Conservation (phyloP, 2,329 filamentous ascomycete species). For the Aspergillus vadensis region DNA sequence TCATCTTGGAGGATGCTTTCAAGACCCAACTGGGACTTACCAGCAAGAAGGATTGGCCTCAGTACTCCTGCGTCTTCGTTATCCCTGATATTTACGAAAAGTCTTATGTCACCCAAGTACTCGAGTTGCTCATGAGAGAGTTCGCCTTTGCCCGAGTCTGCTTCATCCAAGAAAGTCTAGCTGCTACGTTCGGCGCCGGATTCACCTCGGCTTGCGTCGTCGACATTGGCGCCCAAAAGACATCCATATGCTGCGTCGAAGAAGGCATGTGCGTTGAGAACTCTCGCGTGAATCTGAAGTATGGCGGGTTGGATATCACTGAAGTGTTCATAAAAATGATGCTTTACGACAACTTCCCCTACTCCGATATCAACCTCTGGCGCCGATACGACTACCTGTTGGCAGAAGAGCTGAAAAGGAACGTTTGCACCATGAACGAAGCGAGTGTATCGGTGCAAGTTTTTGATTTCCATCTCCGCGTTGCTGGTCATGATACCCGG, state of each 20-base stretch:
- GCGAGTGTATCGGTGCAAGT: constrained; percentile 85
- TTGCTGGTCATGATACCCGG: constrained; percentile 81
- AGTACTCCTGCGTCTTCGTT: constrained; percentile 95
- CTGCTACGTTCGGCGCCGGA: constrained; percentile 90
- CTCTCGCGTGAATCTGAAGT: constrained; percentile 92
- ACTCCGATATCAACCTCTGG: constrained; percentile 88
- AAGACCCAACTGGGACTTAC: constrained; percentile 78
- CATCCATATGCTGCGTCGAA: constrained; percentile 93
- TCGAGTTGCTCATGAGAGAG: constrained; percentile 83
- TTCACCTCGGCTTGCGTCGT: constrained; percentile 94
- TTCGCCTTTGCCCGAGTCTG: constrained; percentile 87
- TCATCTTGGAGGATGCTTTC: constrained; percentile 82
- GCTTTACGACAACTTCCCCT: constrained; percentile 93
- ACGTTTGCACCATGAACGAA: constrained; percentile 88
- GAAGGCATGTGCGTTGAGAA: constrained; percentile 94
- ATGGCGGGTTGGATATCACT: constrained; percentile 87
- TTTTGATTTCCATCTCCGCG: constrained; percentile 86
- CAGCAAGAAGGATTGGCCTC: constrained; percentile 76
- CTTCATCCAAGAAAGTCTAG: constrained; percentile 94
- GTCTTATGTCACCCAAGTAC: constrained; percentile 78
- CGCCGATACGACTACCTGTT: constrained; percentile 89
- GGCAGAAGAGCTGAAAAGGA: constrained; percentile 93
- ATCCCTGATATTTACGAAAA: constrained; percentile 98
- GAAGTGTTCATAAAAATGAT: constrained; percentile 98
- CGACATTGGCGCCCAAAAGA: constrained; percentile 96